Evolutionary conservation across 164 flowering plant genomes (phyloP), one percentile per base, ranked within the genome.

Genomic region (Platanus orientalis): DNA sequence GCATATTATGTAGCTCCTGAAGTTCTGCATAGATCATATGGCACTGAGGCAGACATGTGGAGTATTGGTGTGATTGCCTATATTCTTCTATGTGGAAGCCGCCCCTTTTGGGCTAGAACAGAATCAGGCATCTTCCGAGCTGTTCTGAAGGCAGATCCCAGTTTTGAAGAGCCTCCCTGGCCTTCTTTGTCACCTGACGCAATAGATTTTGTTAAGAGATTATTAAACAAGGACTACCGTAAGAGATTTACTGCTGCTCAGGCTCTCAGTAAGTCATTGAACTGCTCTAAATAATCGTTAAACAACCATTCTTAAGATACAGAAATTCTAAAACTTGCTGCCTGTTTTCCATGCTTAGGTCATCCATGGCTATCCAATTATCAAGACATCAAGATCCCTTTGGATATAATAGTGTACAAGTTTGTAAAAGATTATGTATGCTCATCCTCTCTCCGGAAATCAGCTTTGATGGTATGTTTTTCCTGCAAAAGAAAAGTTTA

Each of bases 1-100:
- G 99, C 99, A 49, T 94, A 89, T 67, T 94, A 94, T 70, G 97
- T 94, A 27, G 97, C 99, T 67, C 99, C 99, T 61, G 99, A 94
- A 77, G 99, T 94, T 68, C 78, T 94, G 56, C 99, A 91, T 68
- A 80, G 99, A 79, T 80, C 99, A 24, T 94, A 94, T 73, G 95
- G 96, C 56, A 88, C 95, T 23, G 99, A 94, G 71, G 99, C 89
- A 34, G 99, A 94, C 78, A 88, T 91, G 89, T 94, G 99, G 99
- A 94, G 99, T 73, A 84, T 91, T 69, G 99, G 99, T 51, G 99
- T 94, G 9, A 91, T 94, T 75, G 95, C 99, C 23, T 94, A 94
- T 62, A 94, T 94, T 71, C 92, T 94, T 71, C 78, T 94, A 13
- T 94, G 99, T 71, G 99, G 99, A 48, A 91, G 97, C 71, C 83